Evolutionary conservation across 106 monocot species (phyloP).

Genomic region (Platanthera guangdongensis): DNA sequence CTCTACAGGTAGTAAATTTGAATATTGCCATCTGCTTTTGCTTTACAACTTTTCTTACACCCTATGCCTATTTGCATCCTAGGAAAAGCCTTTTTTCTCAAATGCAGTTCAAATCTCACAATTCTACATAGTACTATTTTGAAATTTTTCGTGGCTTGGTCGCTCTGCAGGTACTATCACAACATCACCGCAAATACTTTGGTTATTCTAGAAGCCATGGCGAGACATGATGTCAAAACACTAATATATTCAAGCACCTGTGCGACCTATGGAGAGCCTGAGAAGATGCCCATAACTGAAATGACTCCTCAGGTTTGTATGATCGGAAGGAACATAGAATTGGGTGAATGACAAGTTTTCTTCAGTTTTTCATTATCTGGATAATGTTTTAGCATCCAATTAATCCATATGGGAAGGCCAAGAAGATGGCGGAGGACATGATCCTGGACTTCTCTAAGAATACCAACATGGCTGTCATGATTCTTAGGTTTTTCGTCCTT

Average conservation of each 20-base stretch:
- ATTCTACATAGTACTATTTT: background rate
- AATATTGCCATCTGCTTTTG: background rate
- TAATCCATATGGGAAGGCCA: slow-evolving; percentile 32
- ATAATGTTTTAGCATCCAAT: slow-evolving; percentile 15
- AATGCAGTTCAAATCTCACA: background rate
- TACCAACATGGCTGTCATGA: slow-evolving; percentile 27
- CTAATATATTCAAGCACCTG: slow-evolving; percentile 33
- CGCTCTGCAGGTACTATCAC: slow-evolving; percentile 27
- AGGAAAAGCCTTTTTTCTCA: too few relatives aligned
- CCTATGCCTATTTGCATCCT: too few relatives aligned
- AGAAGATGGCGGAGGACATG: slow-evolving; percentile 36
- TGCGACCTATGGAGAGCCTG: slow-evolving; percentile 30
- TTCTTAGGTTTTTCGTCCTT: slow-evolving; percentile 19
- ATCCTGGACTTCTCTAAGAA: slow-evolving; percentile 33
- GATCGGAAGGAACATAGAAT: background rate
- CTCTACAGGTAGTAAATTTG: background rate
- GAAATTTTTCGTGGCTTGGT: background rate
- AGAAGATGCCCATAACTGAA: slow-evolving; percentile 33
- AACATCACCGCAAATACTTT: slow-evolving; percentile 33
- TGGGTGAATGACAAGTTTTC: background rate
- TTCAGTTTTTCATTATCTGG: background rate
- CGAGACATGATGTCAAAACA: slow-evolving; percentile 21
- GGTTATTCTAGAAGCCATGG: slow-evolving; percentile 29
- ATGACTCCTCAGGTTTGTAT: slow-evolving; percentile 24
- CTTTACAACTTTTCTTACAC: background rate